Evolutionary conservation across 2,329 filamentous ascomycete species (phyloP), one percentile per base, ranked within the genome.

Genomic region (Westerdykella ornata): DNA sequence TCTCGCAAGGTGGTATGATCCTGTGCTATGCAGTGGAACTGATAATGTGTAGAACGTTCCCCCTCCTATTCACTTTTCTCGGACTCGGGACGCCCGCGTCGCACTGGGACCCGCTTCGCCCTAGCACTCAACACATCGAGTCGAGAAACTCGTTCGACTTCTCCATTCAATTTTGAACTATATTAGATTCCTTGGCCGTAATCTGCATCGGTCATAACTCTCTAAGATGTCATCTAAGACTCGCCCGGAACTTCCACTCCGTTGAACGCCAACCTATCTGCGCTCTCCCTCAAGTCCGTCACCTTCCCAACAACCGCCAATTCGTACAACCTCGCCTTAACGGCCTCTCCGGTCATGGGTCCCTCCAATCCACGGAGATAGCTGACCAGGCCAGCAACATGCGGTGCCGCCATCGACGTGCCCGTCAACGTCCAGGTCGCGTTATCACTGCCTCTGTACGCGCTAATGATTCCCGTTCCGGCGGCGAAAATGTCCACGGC

Each of bases 351-450:
- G n/a, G 41, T 51, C 12, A 40, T 48, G 12, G 42, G 22, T 1
- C 63, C 63, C 43, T 74, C 67, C 11, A 75, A 61, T n/a, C 65
- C 64, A 68, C 85, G 80, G 22, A 86, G 67, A 64, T 85, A 86
- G 19, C 80, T 81, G 12, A 78, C 80, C 3, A 86, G 69, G 36
- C 83, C 83, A 36, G 78, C 75, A 40, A 85, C 73, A 59, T 85
- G 81, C 1, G 82, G 82, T 11, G 75, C 74, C 18, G 82, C 80
- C 78, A 82, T 82, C 28, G 73, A 78, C 5, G 80, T 83, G 26
- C 80, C 80, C 12, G 69, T 74, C 52, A 79, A 69, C 19, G 56
- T 68, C 36, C 64, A 64, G 59, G 48, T 56, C 1, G 52, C 53
- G 15, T 43, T 72, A 17, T 74, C 68, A 15, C 63, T 73, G 29